A percentile compares a stretch with the other conserved stretches of the same genome.
phyloP scores from a whole-genome alignment of 176 grass and related monocot genomes.

The Carex parvula region DNA sequence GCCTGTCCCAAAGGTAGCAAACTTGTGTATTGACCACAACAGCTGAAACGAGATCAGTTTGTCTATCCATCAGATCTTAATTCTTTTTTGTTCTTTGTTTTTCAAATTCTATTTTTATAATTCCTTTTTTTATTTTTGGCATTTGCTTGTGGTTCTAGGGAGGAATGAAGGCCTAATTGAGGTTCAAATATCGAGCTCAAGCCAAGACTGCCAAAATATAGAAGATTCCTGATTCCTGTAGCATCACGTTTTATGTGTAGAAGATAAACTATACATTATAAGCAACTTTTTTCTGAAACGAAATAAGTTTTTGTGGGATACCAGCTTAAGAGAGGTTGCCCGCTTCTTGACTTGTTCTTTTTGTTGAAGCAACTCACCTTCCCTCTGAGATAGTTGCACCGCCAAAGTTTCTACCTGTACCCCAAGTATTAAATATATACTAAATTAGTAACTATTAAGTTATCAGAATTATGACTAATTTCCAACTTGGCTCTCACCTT shows the following conservation, averaged over 20 bases:
- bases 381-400: conserved; percentile 79
- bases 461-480: not conserved
- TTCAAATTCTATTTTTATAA: not conserved
- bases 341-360: conserved; percentile 80
- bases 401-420: conserved; percentile 71
- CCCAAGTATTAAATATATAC: not conserved
- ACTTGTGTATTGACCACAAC: not conserved
- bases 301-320: conserved; percentile 16
- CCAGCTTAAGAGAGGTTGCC: conserved; percentile 77
- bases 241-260: not conserved
- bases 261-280: not conserved
- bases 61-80: not conserved
- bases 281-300: not conserved
- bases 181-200: not conserved
- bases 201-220: not conserved
- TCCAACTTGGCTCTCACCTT: not conserved
- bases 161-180: not conserved
- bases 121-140: not conserved
- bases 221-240: not conserved
- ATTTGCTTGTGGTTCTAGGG: not conserved
- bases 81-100: not conserved
- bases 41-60: not conserved
- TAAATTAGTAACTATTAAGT: not conserved
- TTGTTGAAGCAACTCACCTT: conserved; percentile 76
- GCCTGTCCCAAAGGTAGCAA: not conserved